These are phyloP conservation scores for Podospora bellae-mahoneyi DNA, from an alignment of 495 filamentous ascomycete species.

Conservation along the genomic window DNA sequence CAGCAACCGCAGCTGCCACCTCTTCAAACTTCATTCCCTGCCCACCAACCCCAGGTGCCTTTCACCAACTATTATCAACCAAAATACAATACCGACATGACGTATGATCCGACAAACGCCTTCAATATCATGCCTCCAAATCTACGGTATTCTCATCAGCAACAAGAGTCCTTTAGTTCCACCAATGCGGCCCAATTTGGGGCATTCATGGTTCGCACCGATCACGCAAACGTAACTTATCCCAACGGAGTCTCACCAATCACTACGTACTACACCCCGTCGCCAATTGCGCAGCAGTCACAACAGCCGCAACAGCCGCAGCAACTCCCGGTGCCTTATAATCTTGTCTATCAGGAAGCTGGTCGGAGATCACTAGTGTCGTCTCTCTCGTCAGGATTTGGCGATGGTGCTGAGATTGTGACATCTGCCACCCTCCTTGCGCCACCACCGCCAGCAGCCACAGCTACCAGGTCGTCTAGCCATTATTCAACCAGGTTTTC, in stretches of 20 bases:
- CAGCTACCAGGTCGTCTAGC: conserved; percentile 12
- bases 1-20: neutral
- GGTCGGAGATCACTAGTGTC: conserved; percentile 43
- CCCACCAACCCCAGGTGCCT: neutral
- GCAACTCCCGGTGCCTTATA: conserved; percentile 29
- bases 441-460: conserved; percentile 20
- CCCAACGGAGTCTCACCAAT: conserved; percentile 23
- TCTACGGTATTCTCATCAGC: conserved; percentile 16
- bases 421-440: conserved; percentile 8
- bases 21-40: neutral
- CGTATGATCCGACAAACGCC: conserved; percentile 10
- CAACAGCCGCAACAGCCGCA: neutral
- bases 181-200: conserved; percentile 34
- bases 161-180: conserved; percentile 32
- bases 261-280: conserved; percentile 37
- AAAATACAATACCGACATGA: neutral
- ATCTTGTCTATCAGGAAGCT: conserved; percentile 31
- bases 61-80: conserved; percentile 3
- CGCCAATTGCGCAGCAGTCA: conserved; percentile 36
- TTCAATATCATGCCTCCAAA: conserved; percentile 7
- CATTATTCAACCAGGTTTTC: conserved; percentile 36
- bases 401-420: conserved; percentile 49
- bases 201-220: conserved; percentile 19
- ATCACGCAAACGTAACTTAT: conserved; percentile 27
- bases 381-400: conserved; percentile 54